Evolutionary conservation across 2,329 filamentous ascomycete species (phyloP), one percentile per base, ranked within the genome.

Genomic region (Talaromyces sp.): DNA sequence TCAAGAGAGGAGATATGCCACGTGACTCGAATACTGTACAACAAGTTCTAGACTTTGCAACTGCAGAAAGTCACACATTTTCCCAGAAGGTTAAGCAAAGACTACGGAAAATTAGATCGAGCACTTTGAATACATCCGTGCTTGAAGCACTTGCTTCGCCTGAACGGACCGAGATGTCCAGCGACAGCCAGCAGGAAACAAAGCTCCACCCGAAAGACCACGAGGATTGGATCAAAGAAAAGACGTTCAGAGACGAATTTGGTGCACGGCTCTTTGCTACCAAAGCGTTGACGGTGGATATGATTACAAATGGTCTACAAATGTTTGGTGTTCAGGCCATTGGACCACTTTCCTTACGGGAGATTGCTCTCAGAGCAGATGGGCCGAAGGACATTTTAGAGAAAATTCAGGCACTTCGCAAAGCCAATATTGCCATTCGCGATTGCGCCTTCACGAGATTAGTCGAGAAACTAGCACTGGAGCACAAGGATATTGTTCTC

Each of bases 181-280:
- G 19, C 31, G 25, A 52, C 6, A 11, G 19, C 7, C 33, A 37
- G 48, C 48, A 52, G 48, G 13, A 52, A 25, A 25, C 0, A 2
- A 6, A 33, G 33, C 15, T 37, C 10, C 21, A 3, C 2, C 54
- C 43, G 15, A 35, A 59, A 31, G 22, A 41, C 13, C 19, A 50
- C 8, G 39, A 50, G 5, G 43, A 54, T 13, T 60, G 59, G 57
- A 46, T 62, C 3, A 60, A 66, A 19, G 71, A 67, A 36, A 84
- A 81, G 60, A 72, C 74, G 8, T 82, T 85, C 62, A 87, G 83
- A 66, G 89, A 94, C 69, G 74, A 78, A 0, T 81, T 95, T 31
- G 87, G 89, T 17, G 88, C 91, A n/a, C 83, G 86, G 62, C 85
- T 91, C 76, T 92, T 96, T 69, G 91, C 91, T 9, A 88, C 86